phyloP scores from a whole-genome alignment of 2,329 filamentous ascomycete genomes.

The Colletotrichum brevisporum region DNA sequence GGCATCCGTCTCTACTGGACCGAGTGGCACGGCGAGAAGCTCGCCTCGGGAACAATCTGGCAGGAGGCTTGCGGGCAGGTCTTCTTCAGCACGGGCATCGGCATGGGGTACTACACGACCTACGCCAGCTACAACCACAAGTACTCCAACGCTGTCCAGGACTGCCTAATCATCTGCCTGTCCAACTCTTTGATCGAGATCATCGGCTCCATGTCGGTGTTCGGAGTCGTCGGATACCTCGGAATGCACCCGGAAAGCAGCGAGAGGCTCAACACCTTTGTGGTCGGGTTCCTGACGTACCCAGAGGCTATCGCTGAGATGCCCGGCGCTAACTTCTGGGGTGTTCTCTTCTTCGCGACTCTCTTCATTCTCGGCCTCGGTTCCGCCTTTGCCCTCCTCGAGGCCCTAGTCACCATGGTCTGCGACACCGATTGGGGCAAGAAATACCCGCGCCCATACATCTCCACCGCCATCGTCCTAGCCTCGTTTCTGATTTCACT shows the following conservation, averaged over 20 bases:
- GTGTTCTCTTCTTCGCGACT: slow-evolving; percentile 67
- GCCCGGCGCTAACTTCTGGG: slow-evolving; percentile 69
- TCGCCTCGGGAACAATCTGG: slow-evolving; percentile 64
- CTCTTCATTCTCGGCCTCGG: slow-evolving; percentile 67
- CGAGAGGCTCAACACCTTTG: slow-evolving; percentile 62
- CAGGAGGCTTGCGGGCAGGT: slow-evolving; percentile 67
- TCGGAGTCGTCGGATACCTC: slow-evolving; percentile 65
- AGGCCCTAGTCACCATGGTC: slow-evolving; percentile 64
- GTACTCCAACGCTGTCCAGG: slow-evolving; percentile 67
- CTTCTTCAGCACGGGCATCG: slow-evolving; percentile 47
- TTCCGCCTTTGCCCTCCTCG: slow-evolving; percentile 67
- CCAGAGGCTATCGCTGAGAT: slow-evolving; percentile 67
- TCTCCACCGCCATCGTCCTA: slow-evolving; percentile 62
- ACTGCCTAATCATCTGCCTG: slow-evolving; percentile 66
- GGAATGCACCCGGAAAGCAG: slow-evolving; percentile 48
- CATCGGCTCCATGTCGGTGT: slow-evolving; percentile 56
- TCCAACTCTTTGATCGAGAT: slow-evolving; percentile 68
- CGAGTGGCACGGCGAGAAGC: slow-evolving; percentile 58
- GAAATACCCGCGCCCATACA: slow-evolving; percentile 54
- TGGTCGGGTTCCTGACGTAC: slow-evolving; percentile 67
- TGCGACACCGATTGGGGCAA: slow-evolving; percentile 59
- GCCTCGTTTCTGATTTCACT: slow-evolving; percentile 64
- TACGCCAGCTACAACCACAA: slow-evolving; percentile 69
- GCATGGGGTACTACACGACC: slow-evolving; percentile 66
- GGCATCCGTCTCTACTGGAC: slow-evolving; percentile 60